Evolutionary conservation across 2,329 filamentous ascomycete genomes (phyloP).

Genomic region (Fusarium sulawesiense): DNA sequence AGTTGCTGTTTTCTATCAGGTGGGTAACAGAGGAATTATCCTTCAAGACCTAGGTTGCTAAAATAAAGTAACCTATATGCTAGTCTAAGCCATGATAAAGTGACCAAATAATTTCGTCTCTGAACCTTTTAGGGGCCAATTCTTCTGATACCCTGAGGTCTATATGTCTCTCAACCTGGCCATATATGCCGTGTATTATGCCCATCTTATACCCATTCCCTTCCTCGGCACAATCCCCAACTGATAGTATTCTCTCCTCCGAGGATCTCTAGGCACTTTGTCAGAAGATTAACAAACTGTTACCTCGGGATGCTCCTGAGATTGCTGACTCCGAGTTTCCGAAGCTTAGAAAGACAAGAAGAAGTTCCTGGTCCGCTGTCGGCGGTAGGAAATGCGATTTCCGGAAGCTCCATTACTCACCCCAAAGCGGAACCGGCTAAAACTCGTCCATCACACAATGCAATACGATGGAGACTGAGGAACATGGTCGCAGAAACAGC

Average conservation of each 20-base stretch:
- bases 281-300: background rate
- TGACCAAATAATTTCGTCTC: no score
- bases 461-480: conserved; percentile 5
- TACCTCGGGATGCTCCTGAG: conserved; percentile 55
- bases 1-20: background rate
- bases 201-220: background rate
- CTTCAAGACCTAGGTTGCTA: no score
- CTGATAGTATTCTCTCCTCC: background rate
- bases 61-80: no score
- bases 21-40: no score
- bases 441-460: conserved; percentile 3
- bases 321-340: conserved; percentile 16
- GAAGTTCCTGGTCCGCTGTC: conserved; percentile 35
- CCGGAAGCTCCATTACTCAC: conserved; percentile 13
- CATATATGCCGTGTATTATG: background rate
- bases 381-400: conserved; percentile 29
- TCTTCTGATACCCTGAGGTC: no score
- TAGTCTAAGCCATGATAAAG: no score
- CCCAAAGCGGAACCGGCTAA: conserved; percentile 28
- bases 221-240: background rate
- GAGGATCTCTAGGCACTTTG: conserved; percentile 50
- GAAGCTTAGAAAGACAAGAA: background rate
- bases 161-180: background rate
- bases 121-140: no score
- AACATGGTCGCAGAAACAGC: conserved; percentile 11